Evolutionary conservation across 331 rosid genomes (phyloP).

Genomic region (Saraca asoca): DNA sequence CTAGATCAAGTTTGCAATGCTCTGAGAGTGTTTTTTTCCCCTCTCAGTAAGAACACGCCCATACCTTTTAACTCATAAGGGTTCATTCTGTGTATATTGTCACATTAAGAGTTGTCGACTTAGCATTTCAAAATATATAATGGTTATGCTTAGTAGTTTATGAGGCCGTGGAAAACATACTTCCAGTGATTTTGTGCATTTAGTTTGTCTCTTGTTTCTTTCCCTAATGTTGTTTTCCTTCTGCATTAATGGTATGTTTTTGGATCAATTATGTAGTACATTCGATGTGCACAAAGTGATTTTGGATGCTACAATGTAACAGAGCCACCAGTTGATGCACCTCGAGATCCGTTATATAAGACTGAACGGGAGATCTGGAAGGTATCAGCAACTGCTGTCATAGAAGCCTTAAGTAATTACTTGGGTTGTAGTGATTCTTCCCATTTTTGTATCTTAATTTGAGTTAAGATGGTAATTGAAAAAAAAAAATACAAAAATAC

Average conservation of each 20-base stretch:
- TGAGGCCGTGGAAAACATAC: constrained; percentile 6
- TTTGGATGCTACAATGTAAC: constrained; percentile 78
- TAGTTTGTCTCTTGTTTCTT: background rate
- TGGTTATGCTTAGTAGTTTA: background rate
- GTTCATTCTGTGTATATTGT: no score
- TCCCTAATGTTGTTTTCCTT: background rate
- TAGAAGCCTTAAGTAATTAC: constrained; percentile 14
- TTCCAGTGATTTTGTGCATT: constrained; percentile 13
- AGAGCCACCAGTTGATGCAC: constrained; percentile 95
- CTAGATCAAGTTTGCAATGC: no score
- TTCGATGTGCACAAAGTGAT: constrained; percentile 86
- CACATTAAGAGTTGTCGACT: no score
- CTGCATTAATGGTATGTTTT: constrained; percentile 18
- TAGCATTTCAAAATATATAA: no score
- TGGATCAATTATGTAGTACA: constrained; percentile 58
- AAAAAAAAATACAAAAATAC: no score
- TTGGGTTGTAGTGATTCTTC: background rate
- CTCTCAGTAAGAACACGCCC: no score
- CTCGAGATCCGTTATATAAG: constrained; percentile 87
- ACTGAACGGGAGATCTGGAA: constrained; percentile 69
- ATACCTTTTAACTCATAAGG: no score
- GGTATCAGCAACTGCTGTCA: constrained; percentile 46
- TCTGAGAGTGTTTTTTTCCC: no score
- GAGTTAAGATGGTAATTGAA: background rate
- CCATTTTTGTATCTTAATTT: background rate